Evolutionary conservation across 2,329 filamentous ascomycete species (phyloP).

Genomic region (Thermoascus crustaceus): DNA sequence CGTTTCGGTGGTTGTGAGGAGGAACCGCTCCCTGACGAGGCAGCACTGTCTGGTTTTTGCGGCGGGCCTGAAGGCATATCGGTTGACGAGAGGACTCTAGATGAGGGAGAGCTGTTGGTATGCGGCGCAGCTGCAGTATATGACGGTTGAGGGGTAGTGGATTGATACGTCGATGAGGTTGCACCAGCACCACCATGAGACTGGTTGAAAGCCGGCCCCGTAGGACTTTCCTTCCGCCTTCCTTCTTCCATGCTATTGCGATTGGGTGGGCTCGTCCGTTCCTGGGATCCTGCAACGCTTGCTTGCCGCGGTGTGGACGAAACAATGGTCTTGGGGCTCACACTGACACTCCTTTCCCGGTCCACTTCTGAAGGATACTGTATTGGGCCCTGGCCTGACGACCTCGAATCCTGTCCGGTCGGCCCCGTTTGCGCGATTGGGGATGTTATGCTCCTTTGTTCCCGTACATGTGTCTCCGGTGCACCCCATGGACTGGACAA

Average conservation of each 20-base stretch:
- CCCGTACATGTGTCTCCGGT: conserved; percentile 21
- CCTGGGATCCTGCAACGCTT: conserved; percentile 18
- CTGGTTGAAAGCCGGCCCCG: conserved; percentile 8
- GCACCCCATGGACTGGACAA: conserved; percentile 25
- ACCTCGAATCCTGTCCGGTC: conserved; percentile 36
- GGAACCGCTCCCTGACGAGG: conserved; percentile 11
- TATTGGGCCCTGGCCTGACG: conserved; percentile 20
- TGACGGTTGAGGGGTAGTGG: conserved; percentile 8
- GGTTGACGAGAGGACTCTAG: conserved; percentile 11
- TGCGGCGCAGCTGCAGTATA: conserved; percentile 13
- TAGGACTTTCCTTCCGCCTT: conserved; percentile 20
- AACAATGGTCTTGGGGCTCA: conserved; percentile 64
- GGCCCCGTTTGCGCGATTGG: conserved; percentile 20
- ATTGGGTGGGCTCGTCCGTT: conserved; percentile 17
- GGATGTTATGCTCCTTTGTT: conserved; percentile 19
- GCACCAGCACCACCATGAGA: conserved; percentile 11
- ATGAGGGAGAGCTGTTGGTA: conserved; percentile 23
- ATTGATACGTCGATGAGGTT: conserved; percentile 5
- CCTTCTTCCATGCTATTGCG: conserved; percentile 21
- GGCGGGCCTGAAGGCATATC: conserved; percentile 10
- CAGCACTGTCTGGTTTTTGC: conserved; percentile 18
- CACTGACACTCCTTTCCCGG: conserved; percentile 62
- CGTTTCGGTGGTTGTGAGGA: conserved; percentile 34
- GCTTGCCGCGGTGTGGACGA: conserved; percentile 21
- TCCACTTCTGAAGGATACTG: conserved; percentile 48